These are phyloP conservation scores for Strobilomyces echinocephalus DNA, from an alignment of 768 basidiomycete genomes.

Conservation along the genomic window DNA sequence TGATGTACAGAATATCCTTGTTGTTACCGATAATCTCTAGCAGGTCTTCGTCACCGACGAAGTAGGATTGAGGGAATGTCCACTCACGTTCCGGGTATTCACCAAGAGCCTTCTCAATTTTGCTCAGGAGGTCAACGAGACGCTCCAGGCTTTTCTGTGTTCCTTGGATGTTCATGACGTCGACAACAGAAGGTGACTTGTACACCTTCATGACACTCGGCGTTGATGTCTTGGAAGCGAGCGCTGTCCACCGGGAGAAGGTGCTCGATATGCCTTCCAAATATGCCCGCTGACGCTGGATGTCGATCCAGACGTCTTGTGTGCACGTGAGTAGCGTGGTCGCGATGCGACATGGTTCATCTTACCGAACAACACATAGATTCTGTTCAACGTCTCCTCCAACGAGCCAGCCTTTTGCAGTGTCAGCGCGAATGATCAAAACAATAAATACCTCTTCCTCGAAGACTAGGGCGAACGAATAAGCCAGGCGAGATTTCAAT, in stretches of 20 bases:
- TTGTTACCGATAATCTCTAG: constrained; percentile 99
- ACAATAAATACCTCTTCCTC: constrained; percentile 71
- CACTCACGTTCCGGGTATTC: constrained; percentile 98
- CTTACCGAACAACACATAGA: constrained; percentile 92
- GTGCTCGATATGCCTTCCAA: constrained; percentile 98
- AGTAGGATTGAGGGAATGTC: constrained; percentile 98
- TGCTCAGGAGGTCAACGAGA: constrained; percentile 89
- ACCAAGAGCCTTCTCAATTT: constrained; percentile 98
- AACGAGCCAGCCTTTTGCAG: constrained; percentile 68
- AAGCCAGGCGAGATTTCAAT: neutral
- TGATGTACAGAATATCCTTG: constrained; percentile 95
- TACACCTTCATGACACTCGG: constrained; percentile 99
- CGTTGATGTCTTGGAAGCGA: constrained; percentile 98
- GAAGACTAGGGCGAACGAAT: constrained; percentile 50
- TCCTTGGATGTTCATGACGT: constrained; percentile 93
- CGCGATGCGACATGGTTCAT: neutral
- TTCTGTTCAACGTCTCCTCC: constrained; percentile 95
- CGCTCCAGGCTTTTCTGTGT: constrained; percentile 98
- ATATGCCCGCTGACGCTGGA: constrained; percentile 99
- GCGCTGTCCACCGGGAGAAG: constrained; percentile 94
- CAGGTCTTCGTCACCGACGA: constrained; percentile 97
- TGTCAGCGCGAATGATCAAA: constrained; percentile 4
- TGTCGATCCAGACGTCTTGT: constrained; percentile 97
- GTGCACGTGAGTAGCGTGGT: neutral
- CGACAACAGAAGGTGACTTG: constrained; percentile 96